Conservation (phyloP, 192 early-diverging fungal species). For the Coemansia sp. region DNA sequence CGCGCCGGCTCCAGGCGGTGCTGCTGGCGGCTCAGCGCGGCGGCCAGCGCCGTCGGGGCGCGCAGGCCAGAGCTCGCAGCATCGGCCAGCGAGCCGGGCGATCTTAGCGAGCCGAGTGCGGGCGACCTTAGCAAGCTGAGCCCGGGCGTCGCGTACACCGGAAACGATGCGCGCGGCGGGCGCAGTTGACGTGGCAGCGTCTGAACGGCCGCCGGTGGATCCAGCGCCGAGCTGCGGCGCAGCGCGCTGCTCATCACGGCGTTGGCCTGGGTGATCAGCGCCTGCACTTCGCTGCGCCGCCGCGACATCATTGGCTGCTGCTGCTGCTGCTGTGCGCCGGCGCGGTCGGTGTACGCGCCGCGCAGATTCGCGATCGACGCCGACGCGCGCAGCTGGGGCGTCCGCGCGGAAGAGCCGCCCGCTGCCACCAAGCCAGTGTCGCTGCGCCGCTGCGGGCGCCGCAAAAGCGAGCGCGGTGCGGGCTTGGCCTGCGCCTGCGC, state of each 20-base stretch:
- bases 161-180: conserved; percentile 45
- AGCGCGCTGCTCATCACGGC: conserved; percentile 29
- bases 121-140: not conserved
- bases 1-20: conserved; percentile 25
- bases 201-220: not conserved
- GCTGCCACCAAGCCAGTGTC: conserved; percentile 6
- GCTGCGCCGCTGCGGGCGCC: conserved; percentile 19
- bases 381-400: conserved; percentile 9
- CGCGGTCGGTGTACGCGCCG: not conserved
- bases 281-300: conserved; percentile 46
- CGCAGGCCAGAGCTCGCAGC: conserved; percentile 6
- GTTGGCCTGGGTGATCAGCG: conserved; percentile 49
- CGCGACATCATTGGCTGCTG: conserved; percentile 19
- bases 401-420: not conserved
- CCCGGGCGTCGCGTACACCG: conserved; percentile 7
- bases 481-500: conserved; percentile 2
- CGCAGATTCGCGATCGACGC: conserved; percentile 7
- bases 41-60: not conserved
- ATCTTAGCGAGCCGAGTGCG: no score
- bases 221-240: conserved; percentile 1
- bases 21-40: conserved; percentile 28
- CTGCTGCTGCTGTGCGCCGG: not conserved
- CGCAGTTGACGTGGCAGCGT: conserved; percentile 8
- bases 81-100: conserved; percentile 1
- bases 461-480: not conserved